A percentile compares a stretch with the other conserved stretches of the same genome.
phyloP scores from a whole-genome alignment of 2,329 filamentous ascomycete species.

The Mollisia scopiformis region DNA sequence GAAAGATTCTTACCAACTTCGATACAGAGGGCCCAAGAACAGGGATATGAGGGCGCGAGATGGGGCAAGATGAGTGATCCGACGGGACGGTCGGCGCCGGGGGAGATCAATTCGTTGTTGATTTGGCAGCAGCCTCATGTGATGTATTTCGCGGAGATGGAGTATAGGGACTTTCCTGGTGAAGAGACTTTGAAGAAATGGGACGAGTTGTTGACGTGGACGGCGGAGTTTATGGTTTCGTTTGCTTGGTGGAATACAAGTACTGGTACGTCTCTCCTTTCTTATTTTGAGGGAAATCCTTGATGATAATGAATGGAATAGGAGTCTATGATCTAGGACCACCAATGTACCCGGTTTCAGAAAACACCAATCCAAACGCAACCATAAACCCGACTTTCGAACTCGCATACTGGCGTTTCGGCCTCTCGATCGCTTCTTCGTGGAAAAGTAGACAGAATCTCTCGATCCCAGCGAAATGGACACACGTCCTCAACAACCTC shows the following conservation, averaged over 20 bases:
- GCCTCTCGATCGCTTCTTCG: constrained; percentile 53
- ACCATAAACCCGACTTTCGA: constrained; percentile 64
- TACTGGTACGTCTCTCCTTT: constrained; percentile 38
- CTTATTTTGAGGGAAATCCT: background rate
- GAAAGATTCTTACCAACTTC: constrained; percentile 39
- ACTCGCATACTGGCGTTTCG: constrained; percentile 63
- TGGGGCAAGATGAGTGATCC: constrained; percentile 62
- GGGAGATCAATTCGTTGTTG: constrained; percentile 62
- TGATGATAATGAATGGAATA: constrained; percentile 3
- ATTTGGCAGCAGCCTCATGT: constrained; percentile 67
- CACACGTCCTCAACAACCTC: constrained; percentile 51
- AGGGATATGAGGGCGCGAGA: constrained; percentile 43
- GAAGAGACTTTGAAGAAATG: constrained; percentile 51
- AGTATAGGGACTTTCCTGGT: constrained; percentile 51
- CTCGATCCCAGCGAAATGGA: constrained; percentile 49
- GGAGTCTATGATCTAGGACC: constrained; percentile 54
- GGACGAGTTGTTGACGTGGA: constrained; percentile 53
- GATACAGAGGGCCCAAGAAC: constrained; percentile 33
- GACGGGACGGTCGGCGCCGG: constrained; percentile 56
- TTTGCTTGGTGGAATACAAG: constrained; percentile 58
- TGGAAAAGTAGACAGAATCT: constrained; percentile 55
- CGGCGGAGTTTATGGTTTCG: constrained; percentile 62
- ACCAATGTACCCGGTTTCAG: constrained; percentile 54
- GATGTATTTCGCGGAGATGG: constrained; percentile 61
- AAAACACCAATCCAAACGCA: constrained; percentile 60